Conservation (phyloP, 1,284 basidiomycete species). For the Mycena citricolor region DNA sequence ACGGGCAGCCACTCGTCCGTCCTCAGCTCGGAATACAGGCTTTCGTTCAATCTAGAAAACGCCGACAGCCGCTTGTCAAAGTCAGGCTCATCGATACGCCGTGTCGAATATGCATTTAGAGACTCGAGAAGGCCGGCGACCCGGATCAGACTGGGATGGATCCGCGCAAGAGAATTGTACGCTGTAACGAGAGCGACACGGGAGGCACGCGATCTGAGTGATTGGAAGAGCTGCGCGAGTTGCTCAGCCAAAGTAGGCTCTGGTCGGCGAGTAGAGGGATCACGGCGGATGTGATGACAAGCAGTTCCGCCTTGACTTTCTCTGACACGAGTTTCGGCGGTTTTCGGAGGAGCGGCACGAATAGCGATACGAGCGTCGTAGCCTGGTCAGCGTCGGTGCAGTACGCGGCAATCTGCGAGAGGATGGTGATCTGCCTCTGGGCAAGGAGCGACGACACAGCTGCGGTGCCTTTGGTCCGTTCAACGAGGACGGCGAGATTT, state of each 20-base stretch:
- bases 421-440: slow-evolving; percentile 80
- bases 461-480: slow-evolving; percentile 57
- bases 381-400: slow-evolving; percentile 75
- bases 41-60: slow-evolving; percentile 76
- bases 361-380: slow-evolving; percentile 69
- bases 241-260: slow-evolving; percentile 55
- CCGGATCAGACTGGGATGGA: slow-evolving; percentile 48
- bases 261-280: slow-evolving; percentile 70
- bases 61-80: slow-evolving; percentile 86
- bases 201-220: slow-evolving; percentile 68
- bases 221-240: slow-evolving; percentile 76
- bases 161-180: slow-evolving; percentile 58
- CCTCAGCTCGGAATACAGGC: slow-evolving; percentile 49
- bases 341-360: slow-evolving; percentile 82
- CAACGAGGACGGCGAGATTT: slow-evolving; percentile 73
- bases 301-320: slow-evolving; percentile 83
- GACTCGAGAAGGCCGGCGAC: slow-evolving; percentile 61
- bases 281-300: slow-evolving; percentile 75
- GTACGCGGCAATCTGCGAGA: slow-evolving; percentile 80
- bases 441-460: slow-evolving; percentile 70
- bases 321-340: slow-evolving; percentile 80
- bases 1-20: slow-evolving; percentile 79
- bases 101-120: slow-evolving; percentile 85
- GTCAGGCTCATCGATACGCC: slow-evolving; percentile 88
- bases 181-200: slow-evolving; percentile 67